phyloP scores from a whole-genome alignment of 2,329 filamentous ascomycete species.

The Exophiala viscosa region DNA sequence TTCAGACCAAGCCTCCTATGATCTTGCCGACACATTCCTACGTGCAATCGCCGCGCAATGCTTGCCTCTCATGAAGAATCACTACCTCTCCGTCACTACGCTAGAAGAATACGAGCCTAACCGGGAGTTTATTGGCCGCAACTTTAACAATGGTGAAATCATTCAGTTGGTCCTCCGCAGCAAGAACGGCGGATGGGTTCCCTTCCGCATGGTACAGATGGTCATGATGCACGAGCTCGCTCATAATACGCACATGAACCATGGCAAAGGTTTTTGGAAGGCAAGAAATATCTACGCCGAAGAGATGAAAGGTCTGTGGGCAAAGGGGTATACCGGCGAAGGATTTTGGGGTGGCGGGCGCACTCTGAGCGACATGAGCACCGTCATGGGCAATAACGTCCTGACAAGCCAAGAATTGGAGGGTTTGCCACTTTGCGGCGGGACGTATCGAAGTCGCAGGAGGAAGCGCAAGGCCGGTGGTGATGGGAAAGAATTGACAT shows the following conservation, averaged over 20 bases:
- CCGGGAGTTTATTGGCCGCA: conserved; percentile 76
- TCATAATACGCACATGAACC: conserved; percentile 90
- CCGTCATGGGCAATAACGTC: conserved; percentile 51
- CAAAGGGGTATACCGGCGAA: conserved; percentile 69
- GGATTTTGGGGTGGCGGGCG: conserved; percentile 77
- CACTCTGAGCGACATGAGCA: conserved; percentile 56
- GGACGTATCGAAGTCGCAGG: conserved; percentile 62
- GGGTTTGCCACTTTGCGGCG: conserved; percentile 73
- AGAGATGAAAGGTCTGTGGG: conserved; percentile 69
- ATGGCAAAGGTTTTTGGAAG: conserved; percentile 74
- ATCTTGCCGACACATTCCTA: conserved; percentile 65
- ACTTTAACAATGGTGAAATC: conserved; percentile 86
- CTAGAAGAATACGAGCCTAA: conserved; percentile 82
- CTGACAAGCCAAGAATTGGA: conserved; percentile 54
- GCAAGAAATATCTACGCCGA: conserved; percentile 70
- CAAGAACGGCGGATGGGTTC: conserved; percentile 65
- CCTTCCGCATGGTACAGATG: conserved; percentile 82
- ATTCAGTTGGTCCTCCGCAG: conserved; percentile 76
- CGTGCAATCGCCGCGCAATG: conserved; percentile 79
- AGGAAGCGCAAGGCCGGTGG: conserved; percentile 55
- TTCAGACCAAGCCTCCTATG: conserved; percentile 45
- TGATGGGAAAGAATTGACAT: conserved; percentile 49
- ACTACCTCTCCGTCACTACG: conserved; percentile 62
- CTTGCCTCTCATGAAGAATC: conserved; percentile 65
- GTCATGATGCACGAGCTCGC: conserved; percentile 93